These are phyloP conservation scores for Bidens hawaiensis DNA, from an alignment of 140 eudicot genomes.

Conservation along the genomic window DNA sequence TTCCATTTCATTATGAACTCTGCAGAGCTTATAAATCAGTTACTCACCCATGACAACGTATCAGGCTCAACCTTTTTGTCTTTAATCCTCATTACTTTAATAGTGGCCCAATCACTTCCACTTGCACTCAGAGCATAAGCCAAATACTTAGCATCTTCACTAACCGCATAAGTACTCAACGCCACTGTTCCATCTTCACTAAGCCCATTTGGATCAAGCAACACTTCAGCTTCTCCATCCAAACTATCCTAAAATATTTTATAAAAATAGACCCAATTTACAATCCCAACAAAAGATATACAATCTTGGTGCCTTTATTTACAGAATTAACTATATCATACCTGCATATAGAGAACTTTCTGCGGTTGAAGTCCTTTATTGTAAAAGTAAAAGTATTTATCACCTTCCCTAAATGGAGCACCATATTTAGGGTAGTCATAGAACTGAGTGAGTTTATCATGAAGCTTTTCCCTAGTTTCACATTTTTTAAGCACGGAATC, in stretches of 20 bases:
- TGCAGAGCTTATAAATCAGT: neutral
- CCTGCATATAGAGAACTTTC: conserved; percentile 88
- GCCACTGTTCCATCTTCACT: conserved; percentile 97
- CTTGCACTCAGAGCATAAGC: conserved; percentile 86
- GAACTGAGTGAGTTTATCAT: conserved; percentile 65
- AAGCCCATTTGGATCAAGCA: conserved; percentile 89
- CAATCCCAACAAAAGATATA: neutral
- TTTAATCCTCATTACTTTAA: conserved; percentile 72
- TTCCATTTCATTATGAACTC: neutral
- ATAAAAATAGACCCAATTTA: neutral
- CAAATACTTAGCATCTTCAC: conserved; percentile 91
- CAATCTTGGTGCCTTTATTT: neutral
- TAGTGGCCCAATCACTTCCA: conserved; percentile 98
- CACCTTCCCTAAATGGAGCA: conserved; percentile 77
- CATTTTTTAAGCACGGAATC: conserved; percentile 76
- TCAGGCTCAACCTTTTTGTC: conserved; percentile 71
- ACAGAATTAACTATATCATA: conserved; percentile 15
- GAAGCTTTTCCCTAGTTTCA: conserved; percentile 69
- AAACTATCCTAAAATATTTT: conserved; percentile 74
- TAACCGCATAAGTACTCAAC: conserved; percentile 64
- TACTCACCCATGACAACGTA: conserved; percentile 80
- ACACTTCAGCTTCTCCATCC: conserved; percentile 79
- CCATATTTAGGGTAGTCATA: conserved; percentile 74
- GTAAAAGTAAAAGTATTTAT: conserved; percentile 82
- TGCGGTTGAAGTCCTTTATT: conserved; percentile 93